Base-by-base conservation (phyloP, 768 basidiomycete genomes). In the Suillus plorans region DNA sequence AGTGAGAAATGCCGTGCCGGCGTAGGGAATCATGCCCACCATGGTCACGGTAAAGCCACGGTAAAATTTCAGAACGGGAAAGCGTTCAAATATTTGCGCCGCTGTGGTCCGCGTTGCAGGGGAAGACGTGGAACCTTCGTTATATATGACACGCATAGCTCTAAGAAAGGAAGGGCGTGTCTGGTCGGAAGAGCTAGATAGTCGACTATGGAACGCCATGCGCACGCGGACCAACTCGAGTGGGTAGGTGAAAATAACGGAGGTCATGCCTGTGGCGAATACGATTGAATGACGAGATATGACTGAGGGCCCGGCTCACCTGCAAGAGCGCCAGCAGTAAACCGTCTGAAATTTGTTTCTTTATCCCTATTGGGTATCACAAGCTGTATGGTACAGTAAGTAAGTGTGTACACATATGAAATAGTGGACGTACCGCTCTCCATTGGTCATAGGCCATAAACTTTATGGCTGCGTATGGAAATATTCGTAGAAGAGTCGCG, bases 381-480 rank as follows among this genome's bases (percentile, higher is more conserved):
- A 39, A 89, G 66, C 96, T 97, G 64, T 14, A 31, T 31, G 4
- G n/a, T 9, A 64, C 25, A 44, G 44, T 41, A 39, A 62, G 57
- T 7, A 36, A 37, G n/a, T 10, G 61, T 13, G 31, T 8, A 18
- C 14, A 25, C 12, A n/a, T 18, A 12, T 39, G 18, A 18, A 63
- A 52, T 53, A 28, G 55, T 20, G 5, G 41, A 78, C 83, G 72
- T 69, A 96, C 94, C 67, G 85, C 73, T 77, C 93, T 91, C 63
- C 92, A 80, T 74, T 92, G 87, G 76, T 98, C 97, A 74, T 98
- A 99, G 5, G 92, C 87, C 89, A 98, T 95, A 73, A 95, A 99
- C 77, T 96, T 97, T 77, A 99, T 92, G 65, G 90, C 94, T 36
- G 97, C 97, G 72, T 99, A 98, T 9, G 97, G 97, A 75, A 97